Conservation (phyloP, 352 stramenopile genomes). For the Globisporangium spinosum region DNA sequence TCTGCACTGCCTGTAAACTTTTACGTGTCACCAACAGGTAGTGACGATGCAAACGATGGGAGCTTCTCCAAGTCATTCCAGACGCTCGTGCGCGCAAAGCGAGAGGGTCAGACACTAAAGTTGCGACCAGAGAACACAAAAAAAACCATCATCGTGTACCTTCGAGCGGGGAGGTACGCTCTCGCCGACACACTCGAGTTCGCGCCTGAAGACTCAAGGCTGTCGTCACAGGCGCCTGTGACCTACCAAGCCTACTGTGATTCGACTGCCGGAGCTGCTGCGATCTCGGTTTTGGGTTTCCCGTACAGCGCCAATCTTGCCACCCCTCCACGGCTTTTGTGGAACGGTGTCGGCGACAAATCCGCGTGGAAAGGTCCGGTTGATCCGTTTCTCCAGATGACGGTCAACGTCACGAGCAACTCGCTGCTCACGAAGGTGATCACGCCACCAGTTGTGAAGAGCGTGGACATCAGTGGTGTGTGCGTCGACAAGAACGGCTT, state of each 20-base stretch:
- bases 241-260: slow-evolving; percentile 76
- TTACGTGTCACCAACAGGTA: slow-evolving; percentile 49
- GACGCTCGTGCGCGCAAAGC: slow-evolving; percentile 43
- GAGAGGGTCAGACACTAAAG: slow-evolving; percentile 31
- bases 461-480: slow-evolving; percentile 36
- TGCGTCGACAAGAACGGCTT: slow-evolving; percentile 59
- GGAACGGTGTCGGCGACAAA: slow-evolving; percentile 60
- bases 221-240: slow-evolving; percentile 25
- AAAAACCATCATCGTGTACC: slow-evolving; percentile 50
- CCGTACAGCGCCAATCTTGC: slow-evolving; percentile 39
- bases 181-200: slow-evolving; percentile 57
- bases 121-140: slow-evolving; percentile 21
- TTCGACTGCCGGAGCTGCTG: slow-evolving; percentile 24
- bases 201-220: slow-evolving; percentile 35
- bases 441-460: slow-evolving; percentile 13
- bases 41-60: slow-evolving; percentile 34
- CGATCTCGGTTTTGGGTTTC: slow-evolving; percentile 36
- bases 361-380: slow-evolving; percentile 41
- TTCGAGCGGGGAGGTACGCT: slow-evolving; percentile 54
- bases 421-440: slow-evolving; percentile 28
- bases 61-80: slow-evolving; percentile 48
- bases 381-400: slow-evolving; percentile 60
- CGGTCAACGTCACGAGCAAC: slow-evolving; percentile 42
- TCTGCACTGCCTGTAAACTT: slow-evolving; percentile 17
- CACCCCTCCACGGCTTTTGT: slow-evolving; percentile 42